Conservation (phyloP, 495 filamentous ascomycete species). For the Patellaria atrata region DNA sequence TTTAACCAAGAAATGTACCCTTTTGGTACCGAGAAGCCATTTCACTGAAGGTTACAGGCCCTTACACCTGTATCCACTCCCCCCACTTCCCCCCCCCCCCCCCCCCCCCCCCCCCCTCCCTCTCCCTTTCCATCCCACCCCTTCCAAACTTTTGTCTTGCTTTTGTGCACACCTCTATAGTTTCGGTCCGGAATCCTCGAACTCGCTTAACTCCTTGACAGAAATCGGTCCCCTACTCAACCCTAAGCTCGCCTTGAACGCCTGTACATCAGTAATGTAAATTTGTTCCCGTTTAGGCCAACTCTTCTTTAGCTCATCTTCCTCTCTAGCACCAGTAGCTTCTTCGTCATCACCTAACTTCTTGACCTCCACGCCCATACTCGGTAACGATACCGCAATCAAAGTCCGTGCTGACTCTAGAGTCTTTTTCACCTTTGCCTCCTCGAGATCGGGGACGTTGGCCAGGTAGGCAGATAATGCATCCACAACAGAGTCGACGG, state of each 20-base stretch:
- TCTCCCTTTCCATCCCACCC: not conserved
- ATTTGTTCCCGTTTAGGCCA: slow-evolving; percentile 23
- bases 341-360: slow-evolving; percentile 31
- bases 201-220: slow-evolving; percentile 61
- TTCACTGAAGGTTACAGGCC: no score
- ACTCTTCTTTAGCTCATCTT: slow-evolving; percentile 7
- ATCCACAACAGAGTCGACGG: slow-evolving; percentile 30
- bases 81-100: no score
- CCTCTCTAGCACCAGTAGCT: no score
- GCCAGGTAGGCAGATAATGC: slow-evolving; percentile 37
- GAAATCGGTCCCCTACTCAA: slow-evolving; percentile 56
- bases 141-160: not conserved
- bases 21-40: not conserved
- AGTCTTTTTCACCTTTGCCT: slow-evolving; percentile 31
- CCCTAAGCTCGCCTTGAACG: slow-evolving; percentile 58
- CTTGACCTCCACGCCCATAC: slow-evolving; percentile 26
- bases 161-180: slow-evolving; percentile 32
- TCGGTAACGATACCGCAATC: slow-evolving; percentile 26
- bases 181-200: slow-evolving; percentile 68
- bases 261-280: slow-evolving; percentile 56
- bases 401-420: slow-evolving; percentile 33
- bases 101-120: no score
- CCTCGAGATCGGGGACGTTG: slow-evolving; percentile 31
- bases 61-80: no score
- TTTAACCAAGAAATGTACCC: slow-evolving; percentile 2